Base-by-base conservation (phyloP, 1,139 yeast species). In the Geotrichum phurueaensis region DNA sequence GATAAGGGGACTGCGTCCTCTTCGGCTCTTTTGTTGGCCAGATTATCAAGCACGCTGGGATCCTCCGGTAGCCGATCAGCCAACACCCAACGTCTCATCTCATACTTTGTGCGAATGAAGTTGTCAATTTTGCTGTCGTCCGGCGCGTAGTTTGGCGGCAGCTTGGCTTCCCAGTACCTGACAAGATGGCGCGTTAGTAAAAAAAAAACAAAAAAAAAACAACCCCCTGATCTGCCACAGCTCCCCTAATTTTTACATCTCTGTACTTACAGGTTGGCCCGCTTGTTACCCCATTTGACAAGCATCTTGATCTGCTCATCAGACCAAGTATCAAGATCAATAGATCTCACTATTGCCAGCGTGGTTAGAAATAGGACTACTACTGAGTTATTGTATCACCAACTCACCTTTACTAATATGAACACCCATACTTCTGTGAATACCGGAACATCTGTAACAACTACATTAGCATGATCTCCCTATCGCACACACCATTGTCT, bases 301-400 rank as follows among this genome's bases (percentile, higher is more conserved):
- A 94, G 86, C 67, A 84, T 84, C 64, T 83, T 86, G 51, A 90
- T 84, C 73, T 94, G 97, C 69, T 88, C 96, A 68, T 91, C 96
- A 9, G 96, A 89, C 99, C 99, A 94, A 0, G 96, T 87, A 73
- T 94, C 98, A 70, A 94, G 81, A 76, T 94, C 99, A 54, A 94
- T 95, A 9, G 96, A 87, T 52, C 76, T 66, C 54, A 74, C 77
- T 64, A 52, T 29, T 1, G 5, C 29, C 49, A 23, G 18, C 9
- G 15, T 25, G n/a, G 47, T 39, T 15, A 51, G 29, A 27, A 29
- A 27, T 27, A 27, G 9, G 31, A 18, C 22, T 22, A 25, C n/a
- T 48, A 22, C 20, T 43, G n/a, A 18, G 13, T 13, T 15, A 27
- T 31, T 15, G 29, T 12, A 13, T 39, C 20, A 39, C 22, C 20